A percentile compares a stretch with the other conserved stretches of the same genome.
Evolutionary conservation across 2,329 filamentous ascomycete genomes (phyloP).

Genomic region (Dendrostoma leiphaemia): DNA sequence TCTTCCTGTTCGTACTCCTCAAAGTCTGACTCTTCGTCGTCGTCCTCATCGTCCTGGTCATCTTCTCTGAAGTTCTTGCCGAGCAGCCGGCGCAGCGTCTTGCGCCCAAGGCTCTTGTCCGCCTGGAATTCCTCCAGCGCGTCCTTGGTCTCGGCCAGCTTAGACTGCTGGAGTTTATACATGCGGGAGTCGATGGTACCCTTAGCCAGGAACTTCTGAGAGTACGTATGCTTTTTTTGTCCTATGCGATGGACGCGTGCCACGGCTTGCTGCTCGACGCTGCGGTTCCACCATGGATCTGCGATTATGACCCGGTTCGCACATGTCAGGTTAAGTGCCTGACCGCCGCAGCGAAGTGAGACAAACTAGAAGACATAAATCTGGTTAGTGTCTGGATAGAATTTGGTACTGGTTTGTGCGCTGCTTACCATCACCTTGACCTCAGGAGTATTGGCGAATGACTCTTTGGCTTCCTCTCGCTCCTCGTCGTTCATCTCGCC

Average conservation of each 20-base stretch:
- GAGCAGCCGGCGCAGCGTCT: too few relatives aligned
- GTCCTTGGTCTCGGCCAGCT: neutral
- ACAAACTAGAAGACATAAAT: neutral
- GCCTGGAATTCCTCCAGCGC: neutral
- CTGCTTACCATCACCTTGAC: neutral
- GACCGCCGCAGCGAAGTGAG: slow-evolving; percentile 32
- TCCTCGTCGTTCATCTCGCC: too few relatives aligned
- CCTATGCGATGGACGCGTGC: slow-evolving; percentile 63
- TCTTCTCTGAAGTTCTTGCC: too few relatives aligned
- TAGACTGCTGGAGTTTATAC: neutral
- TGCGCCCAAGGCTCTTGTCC: neutral
- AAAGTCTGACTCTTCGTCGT: too few relatives aligned
- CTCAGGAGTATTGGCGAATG: too few relatives aligned
- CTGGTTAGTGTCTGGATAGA: neutral
- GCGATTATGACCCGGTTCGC: slow-evolving; percentile 54
- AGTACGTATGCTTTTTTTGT: slow-evolving; percentile 57
- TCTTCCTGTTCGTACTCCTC: too few relatives aligned
- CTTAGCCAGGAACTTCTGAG: slow-evolving; percentile 55
- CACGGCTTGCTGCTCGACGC: slow-evolving; percentile 60
- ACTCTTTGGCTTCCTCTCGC: too few relatives aligned
- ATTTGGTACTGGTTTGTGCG: neutral
- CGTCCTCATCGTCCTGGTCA: too few relatives aligned
- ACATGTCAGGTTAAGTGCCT: slow-evolving; percentile 38
- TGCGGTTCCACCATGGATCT: slow-evolving; percentile 62
- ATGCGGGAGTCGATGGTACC: slow-evolving; percentile 51